Percentiles rank a stretch among this genome's conserved stretches.
Evolutionary conservation across 148 eudicot species (phyloP).

Genomic region (Camellia sinensis): DNA sequence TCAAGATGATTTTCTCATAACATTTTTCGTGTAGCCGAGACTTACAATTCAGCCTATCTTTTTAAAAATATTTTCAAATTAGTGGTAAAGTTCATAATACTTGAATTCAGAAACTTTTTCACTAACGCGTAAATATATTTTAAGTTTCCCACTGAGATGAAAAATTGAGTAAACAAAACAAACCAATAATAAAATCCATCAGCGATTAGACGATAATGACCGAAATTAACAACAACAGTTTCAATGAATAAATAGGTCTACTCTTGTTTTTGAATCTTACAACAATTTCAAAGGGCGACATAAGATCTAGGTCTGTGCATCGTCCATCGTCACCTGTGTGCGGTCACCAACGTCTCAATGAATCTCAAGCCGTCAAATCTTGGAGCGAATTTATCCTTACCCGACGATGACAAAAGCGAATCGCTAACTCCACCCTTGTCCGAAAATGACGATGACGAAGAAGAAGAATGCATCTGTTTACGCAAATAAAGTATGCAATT

Average conservation of each 20-base stretch:
- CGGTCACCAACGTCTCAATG: constrained; percentile 61
- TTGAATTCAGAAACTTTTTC: no score
- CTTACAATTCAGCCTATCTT: no score
- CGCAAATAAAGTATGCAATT: background rate
- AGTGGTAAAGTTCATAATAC: no score
- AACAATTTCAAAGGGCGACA: background rate
- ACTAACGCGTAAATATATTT: no score
- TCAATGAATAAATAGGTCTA: background rate
- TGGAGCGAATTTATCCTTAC: constrained; percentile 39
- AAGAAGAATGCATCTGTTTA: background rate
- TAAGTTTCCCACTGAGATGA: no score
- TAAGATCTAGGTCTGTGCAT: background rate
- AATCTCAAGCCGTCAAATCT: constrained; percentile 64
- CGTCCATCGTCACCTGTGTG: constrained; percentile 46
- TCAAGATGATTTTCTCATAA: no score
- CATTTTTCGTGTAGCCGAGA: no score
- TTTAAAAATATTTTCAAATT: no score
- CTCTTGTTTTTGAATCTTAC: background rate
- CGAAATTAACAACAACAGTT: no score
- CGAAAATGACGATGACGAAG: background rate
- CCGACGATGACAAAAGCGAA: background rate
- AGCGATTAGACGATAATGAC: no score
- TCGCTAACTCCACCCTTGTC: constrained; percentile 11
- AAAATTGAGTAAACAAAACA: no score
- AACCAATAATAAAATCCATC: no score